These are phyloP conservation scores for Echium plantagineum DNA, from an alignment of 257 asterid species.

Conservation along the genomic window DNA sequence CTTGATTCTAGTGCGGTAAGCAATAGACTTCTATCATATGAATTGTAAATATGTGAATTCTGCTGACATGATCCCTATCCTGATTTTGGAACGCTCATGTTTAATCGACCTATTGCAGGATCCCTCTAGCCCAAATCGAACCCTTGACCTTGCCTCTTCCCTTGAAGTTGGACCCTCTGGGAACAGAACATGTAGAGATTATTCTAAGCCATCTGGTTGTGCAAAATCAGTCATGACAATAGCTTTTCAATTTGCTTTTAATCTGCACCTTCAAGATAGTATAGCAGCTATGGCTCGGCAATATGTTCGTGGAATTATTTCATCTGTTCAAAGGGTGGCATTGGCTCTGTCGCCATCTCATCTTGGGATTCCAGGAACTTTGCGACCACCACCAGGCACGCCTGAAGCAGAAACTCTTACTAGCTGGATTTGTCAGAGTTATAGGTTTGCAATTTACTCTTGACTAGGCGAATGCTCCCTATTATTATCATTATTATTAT, in stretches of 20 bases:
- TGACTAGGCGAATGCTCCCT: background rate
- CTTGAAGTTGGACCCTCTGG: slow-evolving; percentile 70
- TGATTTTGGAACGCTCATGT: background rate
- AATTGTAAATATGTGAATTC: background rate
- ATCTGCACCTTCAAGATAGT: slow-evolving; percentile 74
- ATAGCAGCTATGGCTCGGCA: slow-evolving; percentile 89
- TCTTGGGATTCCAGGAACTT: slow-evolving; percentile 35
- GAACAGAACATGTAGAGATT: slow-evolving; percentile 33
- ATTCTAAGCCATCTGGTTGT: slow-evolving; percentile 23
- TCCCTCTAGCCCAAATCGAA: slow-evolving; percentile 68
- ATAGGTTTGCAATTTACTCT: slow-evolving; percentile 36
- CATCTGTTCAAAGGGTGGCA: slow-evolving; percentile 96
- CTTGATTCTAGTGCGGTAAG: slow-evolving; percentile 62
- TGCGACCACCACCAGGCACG: slow-evolving; percentile 60
- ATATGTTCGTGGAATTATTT: slow-evolving; percentile 74
- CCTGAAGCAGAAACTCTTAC: slow-evolving; percentile 86
- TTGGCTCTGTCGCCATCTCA: slow-evolving; percentile 77
- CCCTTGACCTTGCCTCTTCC: slow-evolving; percentile 88
- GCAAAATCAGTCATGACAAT: slow-evolving; percentile 89
- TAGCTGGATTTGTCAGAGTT: slow-evolving; percentile 90
- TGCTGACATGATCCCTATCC: background rate
- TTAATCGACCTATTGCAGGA: slow-evolving; percentile 31
- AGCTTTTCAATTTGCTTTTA: slow-evolving; percentile 89
- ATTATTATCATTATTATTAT: background rate
- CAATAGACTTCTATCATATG: background rate